Base-by-base conservation (phyloP, 2,329 filamentous ascomycete species). In the Metarhizium anisopliae region DNA sequence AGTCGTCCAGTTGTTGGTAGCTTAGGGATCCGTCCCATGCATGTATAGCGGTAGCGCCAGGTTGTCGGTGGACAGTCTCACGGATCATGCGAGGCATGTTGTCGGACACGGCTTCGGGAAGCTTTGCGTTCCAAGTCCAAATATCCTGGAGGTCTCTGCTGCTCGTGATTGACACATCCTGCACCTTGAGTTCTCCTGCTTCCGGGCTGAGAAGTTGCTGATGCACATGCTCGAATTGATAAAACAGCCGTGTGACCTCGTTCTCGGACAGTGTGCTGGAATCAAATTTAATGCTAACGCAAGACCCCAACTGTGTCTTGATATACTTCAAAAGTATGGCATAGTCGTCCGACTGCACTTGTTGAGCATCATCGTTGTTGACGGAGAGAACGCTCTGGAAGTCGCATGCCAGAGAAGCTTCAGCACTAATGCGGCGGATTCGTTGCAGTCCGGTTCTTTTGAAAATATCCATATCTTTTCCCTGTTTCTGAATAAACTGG, bases 381-480 rank as follows among this genome's bases (percentile, higher is more conserved):
- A 25, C 11, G 7, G 42, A 45, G n/a, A 61, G 47, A 6, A 61
- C 42, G 1, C 58, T 59, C 29, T 59, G 56, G 40, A 61, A 61
- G 35, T 54, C 53, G 35, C 58, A 58, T 25, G 43, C 59, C 20
- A 54, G 5, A 4, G 51, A 50, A 7, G 59, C 45, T 14, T 61
- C 53, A 3, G 51, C 35, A 16, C 51, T 45, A 2, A 61, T 35
- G 10, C 58, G 53, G 11, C 57, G 57, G 77, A 52, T 60, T 38
- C 66, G 60, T 3, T 64, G 61, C 2, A 70, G 49, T 32, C 65
- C 63, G 8, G 65, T 59, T 11, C 65, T 58, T 49, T 65, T 67
- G 38, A 58, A 63, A 2, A 59, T 43, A 6, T 59, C 59, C 59
- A 62, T 63, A 50, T 65, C 62, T 35, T 55, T 36, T 8, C 60